Base-by-base conservation (phyloP, 208 protist species). In the Leishmania martiniquensis region DNA sequence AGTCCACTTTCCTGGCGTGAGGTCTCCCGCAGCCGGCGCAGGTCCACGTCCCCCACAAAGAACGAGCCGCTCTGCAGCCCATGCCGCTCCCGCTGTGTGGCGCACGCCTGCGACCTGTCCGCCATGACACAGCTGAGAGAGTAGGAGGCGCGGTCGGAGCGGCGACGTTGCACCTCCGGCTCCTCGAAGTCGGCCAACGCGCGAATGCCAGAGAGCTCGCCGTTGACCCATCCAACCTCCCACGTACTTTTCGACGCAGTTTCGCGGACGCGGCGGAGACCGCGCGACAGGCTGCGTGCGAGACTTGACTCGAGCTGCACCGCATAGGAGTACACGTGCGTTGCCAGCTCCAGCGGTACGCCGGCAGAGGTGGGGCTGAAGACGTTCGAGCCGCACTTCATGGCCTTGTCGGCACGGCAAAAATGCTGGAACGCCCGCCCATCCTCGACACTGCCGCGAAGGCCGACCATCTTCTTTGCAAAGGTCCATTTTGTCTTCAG, bases 151-250 rank as follows among this genome's bases (percentile, higher is more conserved):
- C 62, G 81, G 44, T 82, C 86, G 52, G 66, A 57, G 55, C 76
- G 67, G 15, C 77, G 68, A 37, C 86, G 85, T 68, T 87, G 80
- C 57, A 75, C 44, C 37, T 85, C 77, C 29, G 76, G 82, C 34
- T 81, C 80, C 52, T 86, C 84, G 2, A 57, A 57, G 15, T 78
- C 47, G 44, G 80, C 49, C 15, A 78, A 72, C 55, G 69, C 75
- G 32, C 79, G 83, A 59, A 76, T 68, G 25, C 80, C 80, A 9
- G 51, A 51, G 34, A 97, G 87, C 52, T 87, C 83, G 9, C 91
- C 93, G 65, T 97, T 87, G n/a, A 96, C 83, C 91, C 92, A 96
- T 7, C 91, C 91, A 10, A 97, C 91, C 76, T 97, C 91, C 93
- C 93, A 97, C 15, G 76, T 87, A 37, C 88, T 91, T 45, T 88